Conservation (phyloP, 768 basidiomycete genomes). For the Floccularia luteovirens region DNA sequence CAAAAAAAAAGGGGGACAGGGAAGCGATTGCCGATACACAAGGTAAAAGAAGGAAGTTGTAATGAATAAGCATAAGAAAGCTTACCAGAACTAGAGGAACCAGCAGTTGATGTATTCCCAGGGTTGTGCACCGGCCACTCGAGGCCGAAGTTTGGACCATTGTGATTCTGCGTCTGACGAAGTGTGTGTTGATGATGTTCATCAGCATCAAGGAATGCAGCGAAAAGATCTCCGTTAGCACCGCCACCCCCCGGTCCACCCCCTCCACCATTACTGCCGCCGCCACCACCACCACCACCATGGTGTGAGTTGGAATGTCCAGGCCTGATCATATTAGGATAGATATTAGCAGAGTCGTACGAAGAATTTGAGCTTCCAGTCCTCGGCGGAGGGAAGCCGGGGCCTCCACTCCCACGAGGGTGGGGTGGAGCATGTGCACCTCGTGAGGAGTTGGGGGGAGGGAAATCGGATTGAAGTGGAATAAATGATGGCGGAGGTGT, state of each 20-base stretch:
- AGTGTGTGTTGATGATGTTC: too few species aligned
- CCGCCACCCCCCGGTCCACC: constrained; percentile 1
- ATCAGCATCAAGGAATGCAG: constrained; percentile 20
- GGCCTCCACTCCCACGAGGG: constrained; percentile 5
- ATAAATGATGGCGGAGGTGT: constrained; percentile 20
- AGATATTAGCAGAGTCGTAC: constrained; percentile 2
- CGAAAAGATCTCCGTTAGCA: constrained; percentile 8
- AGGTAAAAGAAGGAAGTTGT: constrained; percentile 2
- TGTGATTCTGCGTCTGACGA: constrained; percentile 9
- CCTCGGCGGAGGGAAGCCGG: constrained; percentile 8
- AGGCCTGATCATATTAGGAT: constrained; percentile 5
- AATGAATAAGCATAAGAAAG: not conserved
- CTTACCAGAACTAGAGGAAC: constrained; percentile 13
- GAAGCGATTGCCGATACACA: too few species aligned
- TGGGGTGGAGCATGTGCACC: constrained; percentile 5
- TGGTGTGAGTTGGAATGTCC: constrained; percentile 1
- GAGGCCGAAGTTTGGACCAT: constrained; percentile 13
- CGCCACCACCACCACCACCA: constrained; percentile 2
- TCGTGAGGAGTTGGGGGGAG: constrained; percentile 7
- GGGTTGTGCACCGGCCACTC: constrained; percentile 29
- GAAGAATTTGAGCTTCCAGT: constrained; percentile 3
- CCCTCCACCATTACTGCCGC: constrained; percentile 1
- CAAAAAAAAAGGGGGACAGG: too few species aligned
- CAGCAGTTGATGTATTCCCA: constrained; percentile 2
- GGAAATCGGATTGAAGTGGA: constrained; percentile 21